These are phyloP conservation scores for Fistulifera pelliculosa DNA, from an alignment of 108 stramenopile species.

Conservation along the genomic window DNA sequence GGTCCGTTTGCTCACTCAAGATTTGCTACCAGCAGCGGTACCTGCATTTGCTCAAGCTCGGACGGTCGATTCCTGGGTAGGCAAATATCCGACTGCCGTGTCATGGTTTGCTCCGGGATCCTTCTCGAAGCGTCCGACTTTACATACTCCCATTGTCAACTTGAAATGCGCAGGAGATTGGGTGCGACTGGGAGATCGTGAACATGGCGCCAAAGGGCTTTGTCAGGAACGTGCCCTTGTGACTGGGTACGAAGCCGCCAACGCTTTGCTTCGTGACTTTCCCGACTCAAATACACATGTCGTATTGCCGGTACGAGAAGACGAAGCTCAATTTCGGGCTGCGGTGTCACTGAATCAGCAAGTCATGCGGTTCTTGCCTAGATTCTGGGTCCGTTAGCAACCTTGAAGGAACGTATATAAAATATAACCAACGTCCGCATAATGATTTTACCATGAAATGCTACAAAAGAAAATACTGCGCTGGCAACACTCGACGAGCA, in stretches of 20 bases:
- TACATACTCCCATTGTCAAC: conserved; percentile 56
- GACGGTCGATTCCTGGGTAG: conserved; percentile 84
- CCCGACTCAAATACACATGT: conserved; percentile 18
- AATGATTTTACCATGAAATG: too few relatives aligned
- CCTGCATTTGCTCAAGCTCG: conserved; percentile 68
- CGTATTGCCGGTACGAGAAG: conserved; percentile 82
- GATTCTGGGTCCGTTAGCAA: conserved; percentile 68
- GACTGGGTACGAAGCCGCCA: conserved; percentile 81
- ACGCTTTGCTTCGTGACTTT: conserved; percentile 39
- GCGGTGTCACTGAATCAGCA: conserved; percentile 59
- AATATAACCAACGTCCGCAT: too few relatives aligned
- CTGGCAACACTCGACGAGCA: too few relatives aligned
- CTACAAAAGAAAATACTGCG: too few relatives aligned
- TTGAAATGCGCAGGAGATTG: conserved; percentile 88
- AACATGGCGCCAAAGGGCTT: conserved; percentile 90
- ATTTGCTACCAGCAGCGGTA: conserved; percentile 70
- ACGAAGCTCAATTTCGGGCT: conserved; percentile 69
- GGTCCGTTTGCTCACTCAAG: conserved; percentile 61
- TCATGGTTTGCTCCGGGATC: conserved; percentile 86
- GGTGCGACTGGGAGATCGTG: conserved; percentile 87
- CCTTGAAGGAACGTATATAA: too few relatives aligned
- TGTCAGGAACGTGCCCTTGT: conserved; percentile 92
- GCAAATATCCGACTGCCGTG: conserved; percentile 75
- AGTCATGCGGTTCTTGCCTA: conserved; percentile 62
- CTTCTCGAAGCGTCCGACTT: conserved; percentile 63